phyloP scores from a whole-genome alignment of 192 early-diverging fungal species.

The Phlyctochytrium planicorne region DNA sequence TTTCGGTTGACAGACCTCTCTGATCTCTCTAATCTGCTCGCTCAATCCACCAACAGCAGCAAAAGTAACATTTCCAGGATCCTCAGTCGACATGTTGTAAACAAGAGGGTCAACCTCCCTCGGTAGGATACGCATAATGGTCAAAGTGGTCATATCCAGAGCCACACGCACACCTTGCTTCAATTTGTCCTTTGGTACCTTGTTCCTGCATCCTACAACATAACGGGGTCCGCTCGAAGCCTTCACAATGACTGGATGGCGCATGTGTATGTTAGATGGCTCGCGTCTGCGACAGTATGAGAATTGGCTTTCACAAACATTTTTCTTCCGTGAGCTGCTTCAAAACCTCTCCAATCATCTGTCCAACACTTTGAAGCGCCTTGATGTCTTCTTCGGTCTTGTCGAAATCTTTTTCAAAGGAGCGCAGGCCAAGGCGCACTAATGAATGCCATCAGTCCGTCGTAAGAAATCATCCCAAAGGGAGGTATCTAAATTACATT shows the following conservation, averaged over 20 bases:
- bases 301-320: slow-evolving; percentile 60
- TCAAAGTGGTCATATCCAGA: slow-evolving; percentile 99
- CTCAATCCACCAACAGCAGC: slow-evolving; percentile 93
- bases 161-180: slow-evolving; percentile 98
- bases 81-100: slow-evolving; percentile 99
- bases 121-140: slow-evolving; percentile 99
- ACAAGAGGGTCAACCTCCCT: slow-evolving; percentile 98
- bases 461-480: neutral
- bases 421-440: slow-evolving; percentile 83
- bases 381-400: slow-evolving; percentile 98
- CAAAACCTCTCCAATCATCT: slow-evolving; percentile 97
- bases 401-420: slow-evolving; percentile 87
- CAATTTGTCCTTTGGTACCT: slow-evolving; percentile 91
- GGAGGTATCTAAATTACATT: slow-evolving; percentile 53
- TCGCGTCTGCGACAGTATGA: slow-evolving; percentile 7
- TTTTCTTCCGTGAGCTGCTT: slow-evolving; percentile 96
- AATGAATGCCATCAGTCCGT: slow-evolving; percentile 3
- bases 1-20: slow-evolving; percentile 67
- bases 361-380: slow-evolving; percentile 97
- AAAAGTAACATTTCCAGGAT: slow-evolving; percentile 93
- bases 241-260: slow-evolving; percentile 98
- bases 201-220: slow-evolving; percentile 95
- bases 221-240: slow-evolving; percentile 95
- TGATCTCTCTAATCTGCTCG: slow-evolving; percentile 96
- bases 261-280: no score